These are phyloP conservation scores for Jimgerdemannia lactiflua DNA, from an alignment of 192 early-diverging fungal genomes.

Conservation along the genomic window DNA sequence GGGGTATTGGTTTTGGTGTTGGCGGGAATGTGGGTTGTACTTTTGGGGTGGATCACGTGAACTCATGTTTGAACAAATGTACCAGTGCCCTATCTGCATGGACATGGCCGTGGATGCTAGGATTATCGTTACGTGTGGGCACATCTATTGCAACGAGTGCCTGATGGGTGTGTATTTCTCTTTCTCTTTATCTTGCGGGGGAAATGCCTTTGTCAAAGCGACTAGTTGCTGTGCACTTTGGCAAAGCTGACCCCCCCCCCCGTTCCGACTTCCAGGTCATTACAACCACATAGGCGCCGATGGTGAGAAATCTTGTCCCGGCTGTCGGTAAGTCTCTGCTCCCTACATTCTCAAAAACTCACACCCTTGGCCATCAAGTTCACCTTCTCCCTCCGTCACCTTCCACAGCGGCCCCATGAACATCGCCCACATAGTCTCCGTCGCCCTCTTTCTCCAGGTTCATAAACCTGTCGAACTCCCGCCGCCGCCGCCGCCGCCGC, in stretches of 20 bases:
- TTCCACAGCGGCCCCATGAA: background rate
- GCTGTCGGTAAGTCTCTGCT: conserved; percentile 1
- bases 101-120: conserved; percentile 23
- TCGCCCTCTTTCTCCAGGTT: background rate
- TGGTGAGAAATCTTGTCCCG: background rate
- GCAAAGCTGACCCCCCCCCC: no score
- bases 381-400: background rate
- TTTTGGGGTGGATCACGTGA: background rate
- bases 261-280: background rate
- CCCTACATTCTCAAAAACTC: background rate
- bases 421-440: background rate
- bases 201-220: no score
- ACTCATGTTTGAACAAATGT: background rate
- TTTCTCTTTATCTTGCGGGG: background rate
- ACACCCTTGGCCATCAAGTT: background rate
- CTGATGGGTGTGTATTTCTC: conserved; percentile 22
- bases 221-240: no score
- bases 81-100: conserved; percentile 36
- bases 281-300: background rate
- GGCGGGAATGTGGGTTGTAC: background rate
- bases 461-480: background rate
- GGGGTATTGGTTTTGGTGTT: background rate
- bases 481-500: background rate
- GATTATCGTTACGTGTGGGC: conserved; percentile 32
- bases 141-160: conserved; percentile 44